Conservation (phyloP, 805 yeast species). For the Cyberlindnera maritima region DNA sequence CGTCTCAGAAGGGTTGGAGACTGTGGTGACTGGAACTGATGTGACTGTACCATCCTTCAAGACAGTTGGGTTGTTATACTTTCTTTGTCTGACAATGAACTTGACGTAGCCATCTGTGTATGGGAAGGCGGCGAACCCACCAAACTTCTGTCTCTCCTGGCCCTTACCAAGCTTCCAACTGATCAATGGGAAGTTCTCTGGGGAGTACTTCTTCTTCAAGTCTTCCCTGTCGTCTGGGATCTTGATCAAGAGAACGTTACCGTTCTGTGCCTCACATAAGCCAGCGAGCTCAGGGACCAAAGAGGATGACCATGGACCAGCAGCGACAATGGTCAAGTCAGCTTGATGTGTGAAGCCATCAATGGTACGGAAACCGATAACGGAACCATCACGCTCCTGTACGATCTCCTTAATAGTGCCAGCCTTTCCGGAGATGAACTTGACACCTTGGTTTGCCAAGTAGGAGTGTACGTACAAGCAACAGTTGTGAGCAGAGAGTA, state of each 20-base stretch:
- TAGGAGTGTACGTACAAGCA: conserved; percentile 30
- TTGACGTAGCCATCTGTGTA: conserved; percentile 33
- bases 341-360: conserved; percentile 27
- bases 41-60: conserved; percentile 23
- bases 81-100: conserved; percentile 35
- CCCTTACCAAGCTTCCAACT: conserved; percentile 34
- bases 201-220: conserved; percentile 32
- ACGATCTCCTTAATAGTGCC: conserved; percentile 29
- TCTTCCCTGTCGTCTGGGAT: conserved; percentile 36
- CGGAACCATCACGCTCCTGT: conserved; percentile 10
- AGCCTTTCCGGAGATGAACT: conserved; percentile 31
- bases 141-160: conserved; percentile 28
- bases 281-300: conserved; percentile 30
- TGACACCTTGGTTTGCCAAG: conserved; percentile 33
- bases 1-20: conserved; percentile 22
- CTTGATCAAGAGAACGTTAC: conserved; percentile 34
- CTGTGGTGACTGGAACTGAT: conserved; percentile 33
- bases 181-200: conserved; percentile 32
- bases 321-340: conserved; percentile 18
- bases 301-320: conserved; percentile 28
- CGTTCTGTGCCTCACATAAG: conserved; percentile 36
- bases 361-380: conserved; percentile 24
- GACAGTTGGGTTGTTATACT: conserved; percentile 32
- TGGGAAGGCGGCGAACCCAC: conserved; percentile 37
- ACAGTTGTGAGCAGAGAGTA: conserved; percentile 33